These are phyloP conservation scores for Trichoderma sp. DNA, from an alignment of 2,329 filamentous ascomycete species.

Conservation along the genomic window DNA sequence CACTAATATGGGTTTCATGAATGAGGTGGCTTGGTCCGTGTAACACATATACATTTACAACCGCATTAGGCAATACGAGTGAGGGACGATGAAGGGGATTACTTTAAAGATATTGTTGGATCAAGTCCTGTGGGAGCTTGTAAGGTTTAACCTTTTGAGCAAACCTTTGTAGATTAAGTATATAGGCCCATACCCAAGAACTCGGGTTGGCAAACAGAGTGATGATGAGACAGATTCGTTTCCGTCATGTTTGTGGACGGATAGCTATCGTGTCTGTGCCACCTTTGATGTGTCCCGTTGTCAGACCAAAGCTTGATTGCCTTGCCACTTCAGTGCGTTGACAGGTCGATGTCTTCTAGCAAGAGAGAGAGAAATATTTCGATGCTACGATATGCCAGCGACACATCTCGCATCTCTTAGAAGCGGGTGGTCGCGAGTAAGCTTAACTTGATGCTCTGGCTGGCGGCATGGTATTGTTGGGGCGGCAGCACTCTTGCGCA, in stretches of 20 bases:
- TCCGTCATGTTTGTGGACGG: conserved; percentile 7
- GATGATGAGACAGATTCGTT: not conserved
- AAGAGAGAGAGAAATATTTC: not conserved
- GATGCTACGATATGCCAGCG: not conserved
- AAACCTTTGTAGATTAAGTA: not conserved
- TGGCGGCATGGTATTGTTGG: not conserved
- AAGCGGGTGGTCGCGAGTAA: not conserved
- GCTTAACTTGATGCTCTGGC: not conserved
- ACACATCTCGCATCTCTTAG: not conserved
- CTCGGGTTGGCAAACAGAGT: not conserved
- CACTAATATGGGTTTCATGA: not conserved
- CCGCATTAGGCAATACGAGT: not conserved
- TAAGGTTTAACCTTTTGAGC: not conserved
- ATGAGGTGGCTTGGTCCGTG: not conserved
- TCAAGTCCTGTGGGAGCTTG: not conserved
- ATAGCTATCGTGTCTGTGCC: not conserved
- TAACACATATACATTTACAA: not conserved
- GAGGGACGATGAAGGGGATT: not conserved
- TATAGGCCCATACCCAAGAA: too few species aligned
- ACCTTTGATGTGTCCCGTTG: not conserved
- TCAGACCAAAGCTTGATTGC: not conserved
- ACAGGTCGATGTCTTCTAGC: not conserved
- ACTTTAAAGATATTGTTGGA: not conserved
- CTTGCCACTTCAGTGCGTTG: not conserved
- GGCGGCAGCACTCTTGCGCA: not conserved